Evolutionary conservation across 345 rosid species (phyloP).

Genomic region (Firmiana major): DNA sequence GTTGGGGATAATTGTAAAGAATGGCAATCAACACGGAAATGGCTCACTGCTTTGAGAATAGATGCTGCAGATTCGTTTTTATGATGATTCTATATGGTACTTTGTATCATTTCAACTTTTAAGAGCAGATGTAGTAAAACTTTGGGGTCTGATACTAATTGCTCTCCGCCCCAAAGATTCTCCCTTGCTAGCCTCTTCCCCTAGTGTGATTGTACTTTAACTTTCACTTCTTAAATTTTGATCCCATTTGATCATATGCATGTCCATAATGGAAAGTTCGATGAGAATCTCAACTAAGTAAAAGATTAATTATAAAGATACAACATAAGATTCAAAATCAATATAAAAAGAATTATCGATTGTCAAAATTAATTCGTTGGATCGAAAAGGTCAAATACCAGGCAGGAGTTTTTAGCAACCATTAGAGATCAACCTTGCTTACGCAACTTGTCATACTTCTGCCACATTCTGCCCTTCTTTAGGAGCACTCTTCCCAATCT

Average conservation of each 20-base stretch:
- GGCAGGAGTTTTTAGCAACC: neutral
- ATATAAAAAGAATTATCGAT: neutral
- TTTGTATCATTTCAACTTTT: neutral
- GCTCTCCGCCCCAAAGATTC: neutral
- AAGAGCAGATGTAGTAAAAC: neutral
- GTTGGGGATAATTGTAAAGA: neutral
- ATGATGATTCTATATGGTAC: neutral
- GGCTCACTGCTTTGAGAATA: no score
- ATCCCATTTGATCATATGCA: neutral
- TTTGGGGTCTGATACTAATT: neutral
- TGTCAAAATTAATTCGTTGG: conserved; percentile 26
- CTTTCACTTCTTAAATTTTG: neutral
- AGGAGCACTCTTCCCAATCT: conserved; percentile 18
- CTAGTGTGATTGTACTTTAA: neutral
- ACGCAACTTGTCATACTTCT: neutral
- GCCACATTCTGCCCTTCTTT: conserved; percentile 21
- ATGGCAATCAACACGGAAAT: neutral
- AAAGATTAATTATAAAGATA: conserved; percentile 10
- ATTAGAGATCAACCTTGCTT: neutral
- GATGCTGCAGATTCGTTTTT: no score
- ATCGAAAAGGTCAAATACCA: neutral
- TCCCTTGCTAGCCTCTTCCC: neutral
- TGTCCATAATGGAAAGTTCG: neutral
- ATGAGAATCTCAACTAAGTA: neutral
- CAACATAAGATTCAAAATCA: conserved; percentile 4